These are phyloP conservation scores for Trametes sanguinea DNA, from an alignment of 768 basidiomycete species.

Conservation along the genomic window DNA sequence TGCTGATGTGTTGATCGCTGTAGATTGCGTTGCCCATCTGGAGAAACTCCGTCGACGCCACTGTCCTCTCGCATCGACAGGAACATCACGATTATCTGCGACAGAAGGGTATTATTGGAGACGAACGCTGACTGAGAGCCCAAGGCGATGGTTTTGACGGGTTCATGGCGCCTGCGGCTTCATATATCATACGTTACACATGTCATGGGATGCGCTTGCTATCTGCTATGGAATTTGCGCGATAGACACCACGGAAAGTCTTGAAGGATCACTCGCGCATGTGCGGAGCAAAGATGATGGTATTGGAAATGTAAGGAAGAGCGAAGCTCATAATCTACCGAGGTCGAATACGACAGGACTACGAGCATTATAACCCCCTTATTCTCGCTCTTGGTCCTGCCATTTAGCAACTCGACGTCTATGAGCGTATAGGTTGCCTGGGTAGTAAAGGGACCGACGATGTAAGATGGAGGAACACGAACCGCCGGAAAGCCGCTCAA, in stretches of 20 bases:
- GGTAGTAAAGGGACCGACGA: conserved; percentile 61
- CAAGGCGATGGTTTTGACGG: too few species aligned
- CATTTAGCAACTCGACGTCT: conserved; percentile 67
- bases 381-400: conserved; percentile 67
- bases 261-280: too few species aligned
- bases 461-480: conserved; percentile 48
- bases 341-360: conserved; percentile 26
- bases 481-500: conserved; percentile 15
- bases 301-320: conserved; percentile 41
- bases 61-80: conserved; percentile 35
- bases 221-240: too few species aligned
- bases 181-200: too few species aligned
- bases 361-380: conserved; percentile 74
- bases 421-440: conserved; percentile 54
- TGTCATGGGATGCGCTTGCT: too few species aligned
- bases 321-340: conserved; percentile 46
- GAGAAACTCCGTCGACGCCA: conserved; percentile 40
- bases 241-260: too few species aligned
- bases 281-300: too few species aligned
- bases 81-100: conserved; percentile 42
- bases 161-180: too few species aligned
- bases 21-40: conserved; percentile 45
- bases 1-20: not conserved
- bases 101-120: conserved; percentile 2
- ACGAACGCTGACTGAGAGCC: too few species aligned